phyloP scores from a whole-genome alignment of 2,329 filamentous ascomycete species.

The Fusarium multiceps region DNA sequence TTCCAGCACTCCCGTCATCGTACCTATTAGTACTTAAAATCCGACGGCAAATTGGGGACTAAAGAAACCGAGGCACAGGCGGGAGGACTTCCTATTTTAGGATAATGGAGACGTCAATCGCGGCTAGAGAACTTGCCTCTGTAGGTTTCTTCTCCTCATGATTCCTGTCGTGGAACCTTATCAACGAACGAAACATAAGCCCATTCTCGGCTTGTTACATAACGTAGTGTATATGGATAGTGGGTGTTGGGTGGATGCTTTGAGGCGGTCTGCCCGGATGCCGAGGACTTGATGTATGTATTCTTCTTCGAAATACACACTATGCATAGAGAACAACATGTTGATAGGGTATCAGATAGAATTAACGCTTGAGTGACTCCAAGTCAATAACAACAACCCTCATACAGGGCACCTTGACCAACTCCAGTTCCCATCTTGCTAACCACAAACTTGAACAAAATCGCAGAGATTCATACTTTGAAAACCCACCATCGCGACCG shows the following conservation, averaged over 20 bases:
- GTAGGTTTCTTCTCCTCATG: neutral
- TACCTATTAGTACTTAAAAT: neutral
- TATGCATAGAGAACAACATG: neutral
- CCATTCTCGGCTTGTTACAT: conserved; percentile 21
- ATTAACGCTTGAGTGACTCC: conserved; percentile 3
- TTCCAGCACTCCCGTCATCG: neutral
- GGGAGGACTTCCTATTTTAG: conserved; percentile 34
- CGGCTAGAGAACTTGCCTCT: conserved; percentile 1
- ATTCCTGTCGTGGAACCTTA: conserved; percentile 19
- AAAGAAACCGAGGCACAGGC: conserved; percentile 31
- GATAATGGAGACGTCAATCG: conserved; percentile 15
- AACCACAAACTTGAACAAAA: neutral
- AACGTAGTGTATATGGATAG: conserved; percentile 7
- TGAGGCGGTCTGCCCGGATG: conserved; percentile 12
- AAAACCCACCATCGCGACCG: neutral
- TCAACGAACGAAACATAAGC: conserved; percentile 13
- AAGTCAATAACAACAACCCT: conserved; percentile 2
- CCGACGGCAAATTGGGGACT: conserved; percentile 5
- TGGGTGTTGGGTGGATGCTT: conserved; percentile 15
- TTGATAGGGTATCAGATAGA: conserved; percentile 26
- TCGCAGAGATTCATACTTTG: neutral
- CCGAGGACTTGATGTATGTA: neutral
- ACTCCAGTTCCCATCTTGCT: neutral
- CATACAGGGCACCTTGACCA: conserved; percentile 9
- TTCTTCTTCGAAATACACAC: neutral